Evolutionary conservation across 129 eudicot species (phyloP).

Genomic region (Pseudognaphalium luteoalbum): DNA sequence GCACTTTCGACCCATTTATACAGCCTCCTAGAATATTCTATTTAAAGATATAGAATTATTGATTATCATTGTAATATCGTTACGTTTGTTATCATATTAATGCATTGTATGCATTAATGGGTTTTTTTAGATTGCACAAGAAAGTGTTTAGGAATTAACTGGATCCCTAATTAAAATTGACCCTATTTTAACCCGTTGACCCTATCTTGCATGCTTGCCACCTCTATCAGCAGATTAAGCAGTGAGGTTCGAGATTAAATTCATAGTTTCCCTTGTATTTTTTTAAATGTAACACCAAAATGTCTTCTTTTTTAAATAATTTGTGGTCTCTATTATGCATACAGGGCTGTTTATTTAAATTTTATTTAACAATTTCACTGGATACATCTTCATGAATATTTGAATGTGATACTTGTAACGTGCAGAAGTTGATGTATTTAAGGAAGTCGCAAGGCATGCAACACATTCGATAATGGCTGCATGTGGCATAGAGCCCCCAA

Average conservation of each 20-base stretch:
- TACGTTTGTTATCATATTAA: not conserved
- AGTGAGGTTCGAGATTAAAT: not conserved
- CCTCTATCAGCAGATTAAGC: not conserved
- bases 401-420: conserved; percentile 10
- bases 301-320: conserved; percentile 1
- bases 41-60: not conserved
- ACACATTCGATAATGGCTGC: conserved; percentile 83
- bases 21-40: not conserved
- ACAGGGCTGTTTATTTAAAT: not conserved
- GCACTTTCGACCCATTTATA: not conserved
- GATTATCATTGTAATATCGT: not conserved
- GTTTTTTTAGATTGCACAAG: no score
- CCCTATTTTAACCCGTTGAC: not conserved
- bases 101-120: no score
- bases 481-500: conserved; percentile 63
- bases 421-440: conserved; percentile 67
- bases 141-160: not conserved
- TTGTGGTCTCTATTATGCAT: not conserved
- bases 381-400: not conserved
- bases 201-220: not conserved
- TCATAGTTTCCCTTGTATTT: not conserved
- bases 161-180: not conserved
- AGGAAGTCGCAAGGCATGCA: conserved; percentile 76
- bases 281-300: not conserved
- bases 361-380: not conserved